These are phyloP conservation scores for Aureobasidium melanogenum DNA, from an alignment of 2,329 filamentous ascomycete genomes.

Conservation along the genomic window DNA sequence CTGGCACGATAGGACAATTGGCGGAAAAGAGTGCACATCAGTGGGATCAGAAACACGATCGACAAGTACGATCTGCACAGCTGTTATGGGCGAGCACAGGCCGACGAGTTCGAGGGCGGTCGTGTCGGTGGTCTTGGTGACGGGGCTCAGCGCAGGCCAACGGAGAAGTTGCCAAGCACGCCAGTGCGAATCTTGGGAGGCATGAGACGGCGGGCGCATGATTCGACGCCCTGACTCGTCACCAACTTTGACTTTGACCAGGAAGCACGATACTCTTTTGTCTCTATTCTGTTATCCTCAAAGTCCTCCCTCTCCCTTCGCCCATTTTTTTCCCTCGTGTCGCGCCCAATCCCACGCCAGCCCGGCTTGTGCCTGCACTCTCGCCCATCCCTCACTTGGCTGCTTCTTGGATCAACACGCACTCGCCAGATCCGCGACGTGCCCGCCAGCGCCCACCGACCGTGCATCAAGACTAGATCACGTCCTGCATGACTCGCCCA, in stretches of 20 bases:
- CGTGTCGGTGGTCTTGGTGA: background rate
- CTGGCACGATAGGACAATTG: background rate
- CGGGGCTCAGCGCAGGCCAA: background rate
- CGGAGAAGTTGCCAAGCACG: background rate
- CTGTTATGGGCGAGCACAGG: background rate
- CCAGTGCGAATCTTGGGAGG: background rate
- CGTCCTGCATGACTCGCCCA: slow-evolving; percentile 2
- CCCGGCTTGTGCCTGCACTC: background rate
- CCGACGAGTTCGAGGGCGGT: background rate
- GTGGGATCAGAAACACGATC: background rate
- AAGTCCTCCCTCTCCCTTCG: background rate
- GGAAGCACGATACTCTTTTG: background rate
- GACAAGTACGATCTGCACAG: background rate
- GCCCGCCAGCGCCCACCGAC: background rate
- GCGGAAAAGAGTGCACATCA: background rate
- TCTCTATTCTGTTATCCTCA: background rate
- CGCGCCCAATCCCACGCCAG: background rate
- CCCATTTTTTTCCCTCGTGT: background rate
- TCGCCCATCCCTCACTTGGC: background rate
- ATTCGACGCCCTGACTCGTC: background rate
- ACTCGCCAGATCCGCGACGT: background rate
- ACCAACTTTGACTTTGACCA: background rate
- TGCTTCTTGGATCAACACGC: background rate
- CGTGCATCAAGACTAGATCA: background rate
- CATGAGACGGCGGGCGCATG: background rate